Percentiles rank a stretch among this genome's conserved stretches.
These are phyloP conservation scores for Vigna radiata DNA, from an alignment of 306 rosid species.

Conservation along the genomic window DNA sequence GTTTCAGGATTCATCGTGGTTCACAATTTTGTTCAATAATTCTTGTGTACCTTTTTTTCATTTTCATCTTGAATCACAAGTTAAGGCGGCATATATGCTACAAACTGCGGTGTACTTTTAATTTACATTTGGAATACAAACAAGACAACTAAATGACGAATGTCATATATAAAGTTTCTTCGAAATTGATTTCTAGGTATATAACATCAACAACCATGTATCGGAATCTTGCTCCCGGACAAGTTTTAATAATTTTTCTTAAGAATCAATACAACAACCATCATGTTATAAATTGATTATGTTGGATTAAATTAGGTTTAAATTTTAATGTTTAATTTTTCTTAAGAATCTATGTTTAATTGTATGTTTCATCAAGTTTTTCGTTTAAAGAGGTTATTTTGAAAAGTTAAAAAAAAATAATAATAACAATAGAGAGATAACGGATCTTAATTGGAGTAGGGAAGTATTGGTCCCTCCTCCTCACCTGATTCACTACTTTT, in stretches of 20 bases:
- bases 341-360: too few species aligned
- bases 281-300: too few species aligned
- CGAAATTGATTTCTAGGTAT: conserved; percentile 17
- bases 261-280: too few species aligned
- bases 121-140: neutral
- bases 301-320: too few species aligned
- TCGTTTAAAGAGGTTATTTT: too few species aligned
- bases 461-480: too few species aligned
- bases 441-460: too few species aligned
- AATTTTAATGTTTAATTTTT: too few species aligned
- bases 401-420: too few species aligned
- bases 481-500: too few species aligned
- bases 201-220: neutral
- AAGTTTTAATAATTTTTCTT: conserved; percentile 1
- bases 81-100: conserved; percentile 32
- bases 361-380: too few species aligned
- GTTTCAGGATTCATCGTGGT: conserved; percentile 35
- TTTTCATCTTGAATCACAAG: conserved; percentile 41
- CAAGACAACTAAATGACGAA: conserved; percentile 31
- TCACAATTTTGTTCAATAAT: conserved; percentile 32
- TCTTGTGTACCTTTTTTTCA: neutral
- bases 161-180: neutral
- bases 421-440: too few species aligned
- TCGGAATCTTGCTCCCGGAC: neutral
- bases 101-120: conserved; percentile 4